phyloP scores from a whole-genome alignment of 2,329 filamentous ascomycete genomes.

The Cladosporium colombiae region DNA sequence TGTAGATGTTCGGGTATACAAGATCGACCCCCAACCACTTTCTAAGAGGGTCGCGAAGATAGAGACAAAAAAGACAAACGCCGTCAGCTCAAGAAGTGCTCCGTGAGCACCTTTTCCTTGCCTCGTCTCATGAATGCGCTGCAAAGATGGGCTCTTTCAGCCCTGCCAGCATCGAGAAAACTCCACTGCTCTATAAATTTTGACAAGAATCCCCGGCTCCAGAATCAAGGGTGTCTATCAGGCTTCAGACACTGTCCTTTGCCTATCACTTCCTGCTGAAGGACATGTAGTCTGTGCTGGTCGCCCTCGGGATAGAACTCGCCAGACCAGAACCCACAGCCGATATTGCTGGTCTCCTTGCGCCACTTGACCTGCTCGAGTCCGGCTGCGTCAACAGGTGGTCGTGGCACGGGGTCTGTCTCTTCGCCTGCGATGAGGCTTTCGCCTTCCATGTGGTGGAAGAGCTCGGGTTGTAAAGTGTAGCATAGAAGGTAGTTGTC shows the following conservation, averaged over 20 bases:
- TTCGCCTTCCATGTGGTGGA: conserved; percentile 41
- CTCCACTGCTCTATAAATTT: conserved; percentile 1
- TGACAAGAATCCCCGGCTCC: neutral
- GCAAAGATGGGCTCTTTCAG: neutral
- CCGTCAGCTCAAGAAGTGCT: neutral
- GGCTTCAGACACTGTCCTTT: conserved; percentile 40
- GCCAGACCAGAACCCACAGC: conserved; percentile 44
- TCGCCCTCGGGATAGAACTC: conserved; percentile 40
- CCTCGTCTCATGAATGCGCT: neutral
- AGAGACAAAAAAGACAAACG: neutral
- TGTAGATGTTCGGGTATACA: conserved; percentile 16
- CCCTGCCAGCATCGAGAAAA: neutral
- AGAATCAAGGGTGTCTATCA: conserved; percentile 20
- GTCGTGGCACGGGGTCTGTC: conserved; percentile 31
- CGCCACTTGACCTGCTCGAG: conserved; percentile 27
- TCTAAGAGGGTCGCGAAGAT: neutral
- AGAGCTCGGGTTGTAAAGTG: conserved; percentile 40
- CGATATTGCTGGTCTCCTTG: conserved; percentile 37
- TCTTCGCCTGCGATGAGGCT: conserved; percentile 43
- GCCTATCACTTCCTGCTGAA: conserved; percentile 42
- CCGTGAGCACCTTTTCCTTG: neutral
- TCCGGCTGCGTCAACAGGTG: conserved; percentile 32
- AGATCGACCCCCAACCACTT: neutral
- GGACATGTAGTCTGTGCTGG: conserved; percentile 33
- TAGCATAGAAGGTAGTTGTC: conserved; percentile 38